These are phyloP conservation scores for Sporothrix protearum DNA, from an alignment of 2,329 filamentous ascomycete species.

Conservation along the genomic window DNA sequence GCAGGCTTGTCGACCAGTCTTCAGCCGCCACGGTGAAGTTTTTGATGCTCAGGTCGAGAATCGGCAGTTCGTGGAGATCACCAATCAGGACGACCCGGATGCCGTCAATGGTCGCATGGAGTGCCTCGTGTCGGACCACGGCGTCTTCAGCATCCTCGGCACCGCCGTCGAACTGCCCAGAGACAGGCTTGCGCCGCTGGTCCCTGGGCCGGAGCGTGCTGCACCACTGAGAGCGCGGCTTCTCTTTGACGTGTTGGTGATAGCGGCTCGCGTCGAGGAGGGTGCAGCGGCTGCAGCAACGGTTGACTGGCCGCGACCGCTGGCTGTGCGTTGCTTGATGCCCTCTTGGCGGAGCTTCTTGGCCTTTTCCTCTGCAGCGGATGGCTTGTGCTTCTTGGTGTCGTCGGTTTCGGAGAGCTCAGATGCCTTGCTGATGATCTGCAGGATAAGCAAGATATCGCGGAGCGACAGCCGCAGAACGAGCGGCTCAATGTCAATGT, in stretches of 20 bases:
- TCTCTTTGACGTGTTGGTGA: background rate
- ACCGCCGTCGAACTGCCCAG: constrained; percentile 1
- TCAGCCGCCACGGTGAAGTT: constrained; percentile 78
- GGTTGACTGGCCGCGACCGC: constrained; percentile 54
- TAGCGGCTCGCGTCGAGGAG: background rate
- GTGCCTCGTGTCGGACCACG: constrained; percentile 59
- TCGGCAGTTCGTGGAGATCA: constrained; percentile 89
- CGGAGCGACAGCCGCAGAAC: constrained; percentile 86
- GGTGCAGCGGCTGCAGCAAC: constrained; percentile 36
- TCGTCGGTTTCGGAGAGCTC: constrained; percentile 66
- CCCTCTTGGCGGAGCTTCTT: constrained; percentile 50
- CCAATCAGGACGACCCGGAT: constrained; percentile 91
- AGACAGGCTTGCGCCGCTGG: background rate
- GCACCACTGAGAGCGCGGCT: constrained; percentile 5
- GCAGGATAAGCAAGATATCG: constrained; percentile 89
- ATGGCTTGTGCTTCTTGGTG: constrained; percentile 47
- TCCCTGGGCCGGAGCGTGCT: background rate
- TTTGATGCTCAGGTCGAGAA: constrained; percentile 91
- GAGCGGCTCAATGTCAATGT: constrained; percentile 84
- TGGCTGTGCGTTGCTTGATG: constrained; percentile 55
- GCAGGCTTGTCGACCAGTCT: constrained; percentile 87
- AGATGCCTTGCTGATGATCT: constrained; percentile 86
- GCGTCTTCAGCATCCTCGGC: constrained; percentile 29
- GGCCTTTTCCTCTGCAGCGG: constrained; percentile 52
- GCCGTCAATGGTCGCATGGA: constrained; percentile 82